These are phyloP conservation scores for Fusarium denticulatum DNA, from an alignment of 2,329 filamentous ascomycete species.

Conservation along the genomic window DNA sequence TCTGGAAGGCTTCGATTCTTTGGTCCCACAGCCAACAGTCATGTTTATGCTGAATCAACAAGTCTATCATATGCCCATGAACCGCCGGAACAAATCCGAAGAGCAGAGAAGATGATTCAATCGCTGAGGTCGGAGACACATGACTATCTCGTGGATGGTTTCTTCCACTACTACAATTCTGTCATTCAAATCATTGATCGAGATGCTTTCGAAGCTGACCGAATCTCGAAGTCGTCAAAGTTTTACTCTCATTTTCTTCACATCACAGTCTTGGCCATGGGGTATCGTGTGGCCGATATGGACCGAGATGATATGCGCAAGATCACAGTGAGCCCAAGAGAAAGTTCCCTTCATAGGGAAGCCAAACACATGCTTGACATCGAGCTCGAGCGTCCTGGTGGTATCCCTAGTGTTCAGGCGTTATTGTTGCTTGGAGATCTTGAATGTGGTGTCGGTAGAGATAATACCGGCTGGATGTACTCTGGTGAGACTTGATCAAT, in stretches of 20 bases:
- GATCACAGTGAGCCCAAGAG: conserved; percentile 57
- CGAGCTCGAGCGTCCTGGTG: conserved; percentile 62
- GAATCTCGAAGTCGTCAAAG: conserved; percentile 55
- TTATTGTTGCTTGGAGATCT: conserved; percentile 62
- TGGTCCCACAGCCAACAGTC: conserved; percentile 63
- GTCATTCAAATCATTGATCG: conserved; percentile 61
- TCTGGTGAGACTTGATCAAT: conserved; percentile 50
- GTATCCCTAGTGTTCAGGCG: conserved; percentile 62
- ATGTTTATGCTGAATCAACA: conserved; percentile 57
- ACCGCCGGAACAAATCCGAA: conserved; percentile 56
- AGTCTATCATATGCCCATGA: conserved; percentile 51
- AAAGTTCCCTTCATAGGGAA: conserved; percentile 63
- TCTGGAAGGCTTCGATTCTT: conserved; percentile 63
- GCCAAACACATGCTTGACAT: conserved; percentile 64
- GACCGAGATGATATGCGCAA: conserved; percentile 58
- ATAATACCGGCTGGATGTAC: conserved; percentile 66
- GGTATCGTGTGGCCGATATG: conserved; percentile 61
- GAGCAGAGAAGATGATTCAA: conserved; percentile 59
- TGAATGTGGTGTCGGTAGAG: conserved; percentile 63
- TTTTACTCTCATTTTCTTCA: conserved; percentile 65
- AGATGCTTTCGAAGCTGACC: conserved; percentile 59
- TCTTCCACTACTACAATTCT: conserved; percentile 63
- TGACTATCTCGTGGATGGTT: conserved; percentile 62
- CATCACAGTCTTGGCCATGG: conserved; percentile 62
- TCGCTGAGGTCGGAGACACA: conserved; percentile 58